Evolutionary conservation across 495 filamentous ascomycete genomes (phyloP).

Genomic region (Hyaloscypha hepaticicola): DNA sequence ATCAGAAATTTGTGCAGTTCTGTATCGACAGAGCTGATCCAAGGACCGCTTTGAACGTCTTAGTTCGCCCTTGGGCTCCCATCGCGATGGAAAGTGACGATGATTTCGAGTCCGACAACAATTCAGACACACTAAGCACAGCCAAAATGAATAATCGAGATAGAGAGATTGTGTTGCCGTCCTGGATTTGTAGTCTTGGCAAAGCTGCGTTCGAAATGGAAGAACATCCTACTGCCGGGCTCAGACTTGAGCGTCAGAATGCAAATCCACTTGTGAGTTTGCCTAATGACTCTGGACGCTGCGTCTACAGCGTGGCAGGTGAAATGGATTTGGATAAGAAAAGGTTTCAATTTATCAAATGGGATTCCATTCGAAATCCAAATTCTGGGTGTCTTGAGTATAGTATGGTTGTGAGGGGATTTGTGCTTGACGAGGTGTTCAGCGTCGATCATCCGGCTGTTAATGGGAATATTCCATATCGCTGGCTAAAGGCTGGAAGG

Average conservation of each 20-base stretch:
- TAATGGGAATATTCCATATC: conserved; percentile 9
- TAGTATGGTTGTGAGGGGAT: conserved; percentile 6
- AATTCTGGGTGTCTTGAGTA: conserved; percentile 3
- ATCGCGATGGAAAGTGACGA: not conserved
- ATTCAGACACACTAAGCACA: too few relatives aligned
- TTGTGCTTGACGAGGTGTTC: conserved; percentile 1
- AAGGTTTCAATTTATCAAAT: not conserved
- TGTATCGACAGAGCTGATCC: not conserved
- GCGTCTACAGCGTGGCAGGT: conserved; percentile 1
- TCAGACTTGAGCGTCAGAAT: conserved; percentile 4
- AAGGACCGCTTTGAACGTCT: not conserved
- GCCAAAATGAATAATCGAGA: not conserved
- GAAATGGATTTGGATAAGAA: not conserved
- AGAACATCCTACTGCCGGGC: not conserved
- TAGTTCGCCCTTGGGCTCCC: conserved; percentile 9
- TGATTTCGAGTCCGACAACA: not conserved
- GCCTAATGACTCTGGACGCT: conserved; percentile 33
- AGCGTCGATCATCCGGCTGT: not conserved
- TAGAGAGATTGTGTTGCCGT: not conserved
- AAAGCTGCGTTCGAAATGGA: conserved; percentile 3
- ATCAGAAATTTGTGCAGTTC: not conserved
- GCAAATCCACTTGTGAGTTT: conserved; percentile 4
- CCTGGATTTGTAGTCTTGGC: not conserved
- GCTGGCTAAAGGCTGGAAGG: not conserved
- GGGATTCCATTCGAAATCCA: conserved; percentile 26